Base-by-base conservation (phyloP, 2,329 filamentous ascomycete species). In the Macroventuria anomochaeta region DNA sequence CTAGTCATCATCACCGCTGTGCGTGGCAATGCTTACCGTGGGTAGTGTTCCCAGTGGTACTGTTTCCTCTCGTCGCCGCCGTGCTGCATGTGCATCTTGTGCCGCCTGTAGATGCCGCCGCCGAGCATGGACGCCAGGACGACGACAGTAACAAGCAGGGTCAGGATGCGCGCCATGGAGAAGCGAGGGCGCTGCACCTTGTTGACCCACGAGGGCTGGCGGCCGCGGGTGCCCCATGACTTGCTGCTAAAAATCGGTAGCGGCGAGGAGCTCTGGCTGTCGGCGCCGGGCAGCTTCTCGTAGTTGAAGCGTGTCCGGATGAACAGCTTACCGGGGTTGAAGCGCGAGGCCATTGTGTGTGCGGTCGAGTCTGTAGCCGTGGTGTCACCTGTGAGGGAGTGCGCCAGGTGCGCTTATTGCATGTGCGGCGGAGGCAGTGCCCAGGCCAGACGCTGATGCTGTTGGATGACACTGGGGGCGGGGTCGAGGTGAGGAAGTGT, bases 1-100 rank as follows among this genome's bases (percentile, higher is more conserved):
- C 7, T 11, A 12, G 26, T 13, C 7, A 10, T 18, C 7, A 23
- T 26, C 3, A 17, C 1, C 7, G 15, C 3, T 8, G 7, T 10
- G 28, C 20, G 32, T 18, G 29, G 54, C 43, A 6, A 13, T 56
- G 61, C 71, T 68, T 69, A 77, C 75, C 74, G 67, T 32, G 74
- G 66, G 50, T 76, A 81, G 57, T 76, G 70, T 62, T 79, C 74
- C 79, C 79, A 80, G 61, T 73, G 73, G 58, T 76, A 80, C 32
- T 73, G 67, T 52, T 69, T 69, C 31, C 64, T 55, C 55, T 70
- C 69, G 26, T 70, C 70, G 36, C 66, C 68, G 42, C 70, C 67
- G 42, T 72, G 69, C 37, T 70, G 63, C 40, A 67, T 62, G 52
- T 72, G 63, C 62, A 62, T 67, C 57, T 66, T 69, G 53, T 73